Evolutionary conservation across 345 rosid genomes (phyloP).

Genomic region (Euphorbia pulcherrima): DNA sequence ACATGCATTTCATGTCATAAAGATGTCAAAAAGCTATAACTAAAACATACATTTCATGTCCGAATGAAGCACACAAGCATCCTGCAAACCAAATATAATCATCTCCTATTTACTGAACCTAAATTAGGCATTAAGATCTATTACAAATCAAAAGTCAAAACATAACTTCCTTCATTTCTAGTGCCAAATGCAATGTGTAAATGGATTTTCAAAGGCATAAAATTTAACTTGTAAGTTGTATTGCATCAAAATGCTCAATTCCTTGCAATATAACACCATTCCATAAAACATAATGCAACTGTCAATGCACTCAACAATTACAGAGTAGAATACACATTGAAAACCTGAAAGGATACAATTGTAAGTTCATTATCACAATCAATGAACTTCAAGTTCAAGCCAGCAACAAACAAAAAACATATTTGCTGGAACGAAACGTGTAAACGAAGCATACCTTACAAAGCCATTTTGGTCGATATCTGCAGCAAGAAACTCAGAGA

Average conservation of each 20-base stretch:
- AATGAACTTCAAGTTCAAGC: background rate
- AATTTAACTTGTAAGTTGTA: background rate
- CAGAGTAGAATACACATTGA: background rate
- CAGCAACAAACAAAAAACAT: background rate
- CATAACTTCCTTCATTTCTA: background rate
- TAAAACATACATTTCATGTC: background rate
- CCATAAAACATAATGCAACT: background rate
- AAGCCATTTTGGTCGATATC: slow-evolving; percentile 80
- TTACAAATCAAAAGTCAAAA: background rate
- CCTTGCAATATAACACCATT: background rate
- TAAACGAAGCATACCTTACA: slow-evolving; percentile 51
- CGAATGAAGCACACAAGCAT: background rate
- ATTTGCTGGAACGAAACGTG: background rate
- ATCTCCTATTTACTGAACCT: background rate
- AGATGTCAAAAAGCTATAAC: background rate
- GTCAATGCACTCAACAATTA: background rate
- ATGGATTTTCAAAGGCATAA: background rate
- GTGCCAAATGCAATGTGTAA: background rate
- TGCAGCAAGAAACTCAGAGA: slow-evolving; percentile 79
- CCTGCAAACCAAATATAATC: background rate
- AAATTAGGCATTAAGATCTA: background rate
- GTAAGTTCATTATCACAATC: background rate
- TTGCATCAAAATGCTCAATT: background rate
- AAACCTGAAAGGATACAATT: background rate
- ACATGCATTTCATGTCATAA: background rate